Conservation (phyloP, 1,284 basidiomycete species). For the Papiliotrema terrestris region DNA sequence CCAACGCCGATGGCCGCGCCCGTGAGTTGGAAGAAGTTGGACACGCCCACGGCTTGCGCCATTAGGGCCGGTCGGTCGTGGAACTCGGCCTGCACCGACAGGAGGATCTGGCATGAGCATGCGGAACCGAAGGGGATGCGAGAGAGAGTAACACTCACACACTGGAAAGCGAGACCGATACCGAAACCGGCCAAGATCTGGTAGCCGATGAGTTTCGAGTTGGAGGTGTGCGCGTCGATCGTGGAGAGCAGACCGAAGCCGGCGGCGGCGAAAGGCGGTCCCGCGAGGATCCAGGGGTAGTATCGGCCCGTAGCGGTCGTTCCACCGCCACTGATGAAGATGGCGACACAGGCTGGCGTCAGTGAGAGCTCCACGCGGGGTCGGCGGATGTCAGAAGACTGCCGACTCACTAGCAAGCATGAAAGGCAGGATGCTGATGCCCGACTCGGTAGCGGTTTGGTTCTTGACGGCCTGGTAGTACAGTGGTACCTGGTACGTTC, state of each 20-base stretch:
- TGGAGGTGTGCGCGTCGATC: constrained; percentile 26
- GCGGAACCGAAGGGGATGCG: too few relatives aligned
- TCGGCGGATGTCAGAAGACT: too few relatives aligned
- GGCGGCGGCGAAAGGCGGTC: constrained; percentile 35
- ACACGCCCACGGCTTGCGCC: constrained; percentile 22
- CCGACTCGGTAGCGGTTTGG: constrained; percentile 48
- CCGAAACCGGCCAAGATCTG: constrained; percentile 43
- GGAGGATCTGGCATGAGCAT: constrained; percentile 21
- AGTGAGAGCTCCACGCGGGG: too few relatives aligned
- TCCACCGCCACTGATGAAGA: constrained; percentile 47
- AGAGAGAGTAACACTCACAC: too few relatives aligned
- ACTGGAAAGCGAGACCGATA: constrained; percentile 39
- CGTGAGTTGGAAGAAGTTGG: constrained; percentile 50
- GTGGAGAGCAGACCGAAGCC: constrained; percentile 43
- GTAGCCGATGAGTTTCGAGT: constrained; percentile 40
- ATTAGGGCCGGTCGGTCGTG: not conserved
- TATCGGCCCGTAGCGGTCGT: constrained; percentile 38
- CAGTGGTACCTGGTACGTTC: constrained; percentile 48
- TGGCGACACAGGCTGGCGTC: constrained; percentile 31
- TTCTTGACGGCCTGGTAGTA: constrained; percentile 49
- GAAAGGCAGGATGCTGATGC: constrained; percentile 53
- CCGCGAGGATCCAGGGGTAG: constrained; percentile 42
- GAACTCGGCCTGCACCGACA: constrained; percentile 1
- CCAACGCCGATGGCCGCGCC: constrained; percentile 50
- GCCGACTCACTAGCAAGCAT: constrained; percentile 47